Evolutionary conservation across 2,329 filamentous ascomycete genomes (phyloP), one percentile per base, ranked within the genome.

Genomic region (Botrytis squamosa): DNA sequence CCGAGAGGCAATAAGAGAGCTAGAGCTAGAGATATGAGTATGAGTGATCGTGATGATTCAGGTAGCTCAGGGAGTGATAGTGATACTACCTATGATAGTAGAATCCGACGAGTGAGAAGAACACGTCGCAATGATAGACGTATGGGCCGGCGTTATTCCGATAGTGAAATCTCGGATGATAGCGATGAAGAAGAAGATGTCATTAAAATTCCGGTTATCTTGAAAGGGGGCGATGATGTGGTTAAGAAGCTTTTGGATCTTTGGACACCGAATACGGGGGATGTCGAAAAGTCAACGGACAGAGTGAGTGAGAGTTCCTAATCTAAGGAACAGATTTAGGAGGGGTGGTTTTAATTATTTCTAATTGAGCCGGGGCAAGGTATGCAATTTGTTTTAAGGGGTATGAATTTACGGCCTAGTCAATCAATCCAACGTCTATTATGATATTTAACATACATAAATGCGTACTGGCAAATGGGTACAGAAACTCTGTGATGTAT

Each of bases 221-320:
- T 75, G 25, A 75, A 74, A 33, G 70, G 65, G 29, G 75, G 76
- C 8, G 76, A 75, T 72, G 74, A 76, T 74, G 49, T 77, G 36
- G 75, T 77, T 36, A 46, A 75, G 49, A 75, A 65, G 20, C 55
- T 77, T 16, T 59, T 77, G 65, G 73, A 77, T 44, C 64, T 73
- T 68, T 77, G 75, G 75, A 77, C 76, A 2, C 66, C 72, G 18
- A 38, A 38, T n/a, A 22, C n/a, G 33, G 59, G 25, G 5, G 40
- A 20, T 22, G 9, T 22, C 33, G 62, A 4, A 10, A 57, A 42
- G 44, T 66, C 38, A 29, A 44, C 16, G 8, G 44, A 25, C 14
- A 20, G 22, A 12, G 40, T 3, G 44, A 18, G 64, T 6, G 42
- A n/a, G 14, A 66, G 18, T 7, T 29, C 44, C 7, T 40, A 16